These are phyloP conservation scores for Scutellaria galericulata DNA, from an alignment of 257 asterid species.

Conservation along the genomic window DNA sequence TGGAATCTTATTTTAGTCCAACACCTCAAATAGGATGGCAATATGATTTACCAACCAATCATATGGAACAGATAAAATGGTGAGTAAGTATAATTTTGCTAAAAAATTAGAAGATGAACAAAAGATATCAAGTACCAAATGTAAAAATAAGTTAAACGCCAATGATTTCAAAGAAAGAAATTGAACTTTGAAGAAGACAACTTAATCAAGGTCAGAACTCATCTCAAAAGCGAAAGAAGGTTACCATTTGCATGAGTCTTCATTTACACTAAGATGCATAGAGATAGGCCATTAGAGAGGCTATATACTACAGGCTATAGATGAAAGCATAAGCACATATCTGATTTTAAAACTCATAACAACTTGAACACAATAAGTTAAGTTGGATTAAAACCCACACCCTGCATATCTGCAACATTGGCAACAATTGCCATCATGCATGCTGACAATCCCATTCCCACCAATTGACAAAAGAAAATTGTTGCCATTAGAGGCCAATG, in stretches of 20 bases:
- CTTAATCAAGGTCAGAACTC: not conserved
- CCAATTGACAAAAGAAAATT: not conserved
- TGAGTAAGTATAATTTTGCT: not conserved
- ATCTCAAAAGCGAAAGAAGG: not conserved
- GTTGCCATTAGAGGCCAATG: not conserved
- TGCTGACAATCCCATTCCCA: not conserved
- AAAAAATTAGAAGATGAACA: not conserved
- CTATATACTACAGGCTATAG: not conserved
- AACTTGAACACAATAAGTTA: not conserved
- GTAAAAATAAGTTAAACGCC: not conserved
- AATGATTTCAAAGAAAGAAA: not conserved
- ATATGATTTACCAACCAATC: slow-evolving; percentile 4
- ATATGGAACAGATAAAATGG: not conserved
- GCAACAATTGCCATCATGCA: slow-evolving; percentile 8
- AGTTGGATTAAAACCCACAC: slow-evolving; percentile 8
- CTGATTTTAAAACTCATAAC: not conserved
- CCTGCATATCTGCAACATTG: not conserved
- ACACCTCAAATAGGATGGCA: not conserved
- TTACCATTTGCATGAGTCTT: slow-evolving; percentile 7
- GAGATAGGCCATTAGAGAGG: not conserved
- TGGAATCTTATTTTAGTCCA: slow-evolving; percentile 9
- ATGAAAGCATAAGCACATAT: not conserved
- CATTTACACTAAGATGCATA: not conserved
- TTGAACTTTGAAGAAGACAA: not conserved
- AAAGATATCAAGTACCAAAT: not conserved